Evolutionary conservation across 768 basidiomycete genomes (phyloP).

Genomic region (Mycena galericulata): DNA sequence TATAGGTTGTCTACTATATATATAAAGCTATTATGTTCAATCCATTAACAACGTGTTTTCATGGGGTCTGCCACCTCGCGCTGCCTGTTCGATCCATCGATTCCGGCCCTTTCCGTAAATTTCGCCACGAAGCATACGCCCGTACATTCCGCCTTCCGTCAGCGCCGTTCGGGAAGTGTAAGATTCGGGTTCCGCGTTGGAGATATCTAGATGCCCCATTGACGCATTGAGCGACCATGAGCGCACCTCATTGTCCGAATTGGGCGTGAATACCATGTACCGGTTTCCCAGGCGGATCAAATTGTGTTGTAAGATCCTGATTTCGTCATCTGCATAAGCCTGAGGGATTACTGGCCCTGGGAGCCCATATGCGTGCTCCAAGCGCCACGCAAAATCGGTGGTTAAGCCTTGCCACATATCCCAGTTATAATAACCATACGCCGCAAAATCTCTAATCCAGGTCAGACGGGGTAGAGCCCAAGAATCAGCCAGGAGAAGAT

Average conservation of each 20-base stretch:
- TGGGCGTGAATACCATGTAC: slow-evolving; percentile 1
- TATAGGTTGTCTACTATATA: too few relatives aligned
- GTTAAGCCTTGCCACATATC: slow-evolving; percentile 11
- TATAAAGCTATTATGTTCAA: too few relatives aligned
- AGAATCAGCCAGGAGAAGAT: background rate
- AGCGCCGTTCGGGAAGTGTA: background rate
- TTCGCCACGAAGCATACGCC: background rate
- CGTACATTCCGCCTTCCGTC: background rate
- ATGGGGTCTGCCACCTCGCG: background rate
- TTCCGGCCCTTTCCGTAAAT: background rate
- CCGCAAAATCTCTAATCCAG: background rate
- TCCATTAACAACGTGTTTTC: too few relatives aligned
- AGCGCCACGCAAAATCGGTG: slow-evolving; percentile 5
- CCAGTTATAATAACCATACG: background rate
- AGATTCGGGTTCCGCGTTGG: background rate
- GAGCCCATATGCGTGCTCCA: slow-evolving; percentile 28
- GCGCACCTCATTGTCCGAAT: background rate
- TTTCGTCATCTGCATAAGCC: background rate
- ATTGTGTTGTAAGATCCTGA: background rate
- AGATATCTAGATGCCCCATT: background rate
- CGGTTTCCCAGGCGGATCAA: slow-evolving; percentile 10
- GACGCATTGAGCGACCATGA: background rate
- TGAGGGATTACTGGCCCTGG: slow-evolving; percentile 15
- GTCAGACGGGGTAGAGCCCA: too few relatives aligned
- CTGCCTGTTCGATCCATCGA: slow-evolving; percentile 5